Evolutionary conservation across 352 stramenopile species (phyloP).

Genomic region (Globisporangium splendens): DNA sequence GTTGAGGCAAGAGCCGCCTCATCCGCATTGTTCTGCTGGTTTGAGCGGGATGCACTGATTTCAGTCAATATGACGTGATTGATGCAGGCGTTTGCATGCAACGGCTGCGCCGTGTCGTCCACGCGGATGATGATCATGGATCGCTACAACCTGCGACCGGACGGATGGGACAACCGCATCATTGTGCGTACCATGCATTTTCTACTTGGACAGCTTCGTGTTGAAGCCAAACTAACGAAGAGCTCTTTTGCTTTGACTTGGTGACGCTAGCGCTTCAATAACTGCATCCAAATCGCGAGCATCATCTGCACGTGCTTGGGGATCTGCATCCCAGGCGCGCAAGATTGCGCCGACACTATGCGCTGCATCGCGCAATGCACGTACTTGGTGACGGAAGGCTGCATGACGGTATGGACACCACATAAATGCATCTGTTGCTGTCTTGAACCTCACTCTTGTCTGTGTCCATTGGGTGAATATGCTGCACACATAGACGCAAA

Average conservation of each 20-base stretch:
- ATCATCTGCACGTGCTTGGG: constrained; percentile 73
- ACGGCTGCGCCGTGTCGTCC: constrained; percentile 88
- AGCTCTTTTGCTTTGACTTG: not conserved
- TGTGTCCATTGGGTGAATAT: too few relatives aligned
- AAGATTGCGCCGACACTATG: constrained; percentile 17
- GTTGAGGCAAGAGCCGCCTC: constrained; percentile 55
- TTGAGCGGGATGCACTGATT: not conserved
- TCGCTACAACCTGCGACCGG: constrained; percentile 84
- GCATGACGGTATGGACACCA: too few relatives aligned
- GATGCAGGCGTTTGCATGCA: constrained; percentile 70
- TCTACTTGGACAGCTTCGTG: not conserved
- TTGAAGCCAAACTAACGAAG: not conserved
- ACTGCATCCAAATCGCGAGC: constrained; percentile 82
- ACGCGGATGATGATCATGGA: constrained; percentile 91
- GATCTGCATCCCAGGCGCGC: constrained; percentile 59
- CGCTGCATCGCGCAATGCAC: too few relatives aligned
- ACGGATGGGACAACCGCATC: constrained; percentile 93
- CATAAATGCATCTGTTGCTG: too few relatives aligned
- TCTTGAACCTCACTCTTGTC: too few relatives aligned
- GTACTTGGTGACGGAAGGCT: too few relatives aligned
- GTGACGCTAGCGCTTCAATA: constrained; percentile 18
- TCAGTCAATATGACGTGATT: not conserved
- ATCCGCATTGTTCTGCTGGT: not conserved
- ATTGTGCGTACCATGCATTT: constrained; percentile 60
- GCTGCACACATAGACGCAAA: too few relatives aligned